These are phyloP conservation scores for Arabidopsis arenosa DNA, from an alignment of 345 rosid genomes.

Conservation along the genomic window DNA sequence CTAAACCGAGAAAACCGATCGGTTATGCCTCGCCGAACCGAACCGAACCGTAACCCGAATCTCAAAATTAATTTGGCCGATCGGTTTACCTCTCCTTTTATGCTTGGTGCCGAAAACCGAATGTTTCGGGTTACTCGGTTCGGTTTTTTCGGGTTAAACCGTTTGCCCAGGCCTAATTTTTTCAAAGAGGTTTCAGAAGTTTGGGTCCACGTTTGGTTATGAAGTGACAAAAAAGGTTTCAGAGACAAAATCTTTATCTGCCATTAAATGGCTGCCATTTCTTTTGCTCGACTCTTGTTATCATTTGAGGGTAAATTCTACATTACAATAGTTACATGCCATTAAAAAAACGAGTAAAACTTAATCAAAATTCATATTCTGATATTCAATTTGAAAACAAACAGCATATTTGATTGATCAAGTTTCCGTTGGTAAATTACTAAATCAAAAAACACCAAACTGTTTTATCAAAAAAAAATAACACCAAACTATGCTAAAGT, in stretches of 20 bases:
- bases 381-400: neutral
- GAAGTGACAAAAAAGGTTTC: slow-evolving; percentile 34
- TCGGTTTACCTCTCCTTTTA: too few species aligned
- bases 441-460: neutral
- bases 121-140: too few species aligned
- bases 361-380: neutral
- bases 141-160: too few species aligned
- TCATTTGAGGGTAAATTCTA: neutral
- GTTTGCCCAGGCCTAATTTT: too few species aligned
- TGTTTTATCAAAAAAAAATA: too few species aligned
- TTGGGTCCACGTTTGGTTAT: slow-evolving; percentile 28
- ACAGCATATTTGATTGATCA: neutral
- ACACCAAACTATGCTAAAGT: neutral
- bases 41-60: too few species aligned
- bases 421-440: neutral
- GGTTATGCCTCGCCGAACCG: too few species aligned
- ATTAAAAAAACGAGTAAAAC: neutral
- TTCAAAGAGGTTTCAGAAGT: slow-evolving; percentile 39
- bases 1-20: too few species aligned
- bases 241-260: slow-evolving; percentile 24
- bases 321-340: neutral
- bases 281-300: slow-evolving; percentile 12
- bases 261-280: neutral
- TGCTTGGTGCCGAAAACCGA: too few species aligned
- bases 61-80: too few species aligned